Evolutionary conservation across 345 rosid genomes (phyloP).

Genomic region (Eucalyptus cloeziana): DNA sequence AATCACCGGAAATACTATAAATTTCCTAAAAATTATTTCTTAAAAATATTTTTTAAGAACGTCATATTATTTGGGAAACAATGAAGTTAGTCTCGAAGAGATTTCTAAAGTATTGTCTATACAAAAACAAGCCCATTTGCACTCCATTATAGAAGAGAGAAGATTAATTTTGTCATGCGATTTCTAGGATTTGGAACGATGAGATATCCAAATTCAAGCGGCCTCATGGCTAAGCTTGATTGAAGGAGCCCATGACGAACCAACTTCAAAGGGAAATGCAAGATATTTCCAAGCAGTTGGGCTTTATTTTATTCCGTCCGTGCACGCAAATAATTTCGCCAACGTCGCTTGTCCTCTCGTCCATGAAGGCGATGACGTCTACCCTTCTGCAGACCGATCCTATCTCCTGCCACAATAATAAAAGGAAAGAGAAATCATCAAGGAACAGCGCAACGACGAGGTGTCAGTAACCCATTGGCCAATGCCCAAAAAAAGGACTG

Average conservation of each 20-base stretch:
- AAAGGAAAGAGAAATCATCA: not conserved
- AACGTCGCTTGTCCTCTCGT: not conserved
- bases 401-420: not conserved
- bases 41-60: no score
- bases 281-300: not conserved
- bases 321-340: not conserved
- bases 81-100: accelerated
- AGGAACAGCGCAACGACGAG: not conserved
- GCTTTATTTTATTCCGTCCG: not conserved
- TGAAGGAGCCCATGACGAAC: not conserved
- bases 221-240: not conserved
- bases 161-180: not conserved
- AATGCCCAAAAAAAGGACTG: not conserved
- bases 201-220: not conserved
- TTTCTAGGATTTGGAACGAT: not conserved
- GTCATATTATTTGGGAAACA: accelerated
- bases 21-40: accelerated
- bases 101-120: not conserved
- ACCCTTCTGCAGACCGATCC: not conserved
- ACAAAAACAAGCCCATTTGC: not conserved
- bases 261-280: not conserved
- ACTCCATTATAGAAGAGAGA: not conserved
- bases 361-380: not conserved
- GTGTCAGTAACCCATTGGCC: not conserved
- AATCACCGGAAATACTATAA: accelerated